Evolutionary conservation across 2,329 filamentous ascomycete genomes (phyloP).

Genomic region (Pseudofabraea citricarpa): DNA sequence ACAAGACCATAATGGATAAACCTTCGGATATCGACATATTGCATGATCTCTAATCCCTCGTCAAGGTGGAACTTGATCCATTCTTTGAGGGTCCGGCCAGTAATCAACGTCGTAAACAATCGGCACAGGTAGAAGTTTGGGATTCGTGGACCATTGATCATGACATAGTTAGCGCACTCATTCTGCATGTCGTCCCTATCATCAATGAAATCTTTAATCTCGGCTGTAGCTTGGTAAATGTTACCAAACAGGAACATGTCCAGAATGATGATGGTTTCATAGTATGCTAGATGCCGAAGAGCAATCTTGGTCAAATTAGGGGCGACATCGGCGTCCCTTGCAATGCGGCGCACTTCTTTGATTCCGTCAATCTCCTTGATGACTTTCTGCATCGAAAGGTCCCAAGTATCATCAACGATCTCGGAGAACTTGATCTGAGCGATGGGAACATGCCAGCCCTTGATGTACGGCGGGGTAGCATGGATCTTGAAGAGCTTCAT

Average conservation of each 20-base stretch:
- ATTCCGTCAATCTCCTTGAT: conserved; percentile 87
- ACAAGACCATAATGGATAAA: conserved; percentile 95
- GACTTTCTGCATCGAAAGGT: conserved; percentile 73
- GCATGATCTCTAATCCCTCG: conserved; percentile 58
- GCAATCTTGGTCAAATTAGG: conserved; percentile 81
- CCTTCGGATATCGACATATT: conserved; percentile 79
- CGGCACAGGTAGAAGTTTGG: conserved; percentile 66
- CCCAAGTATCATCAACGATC: conserved; percentile 65
- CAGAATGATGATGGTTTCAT: conserved; percentile 82
- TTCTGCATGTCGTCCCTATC: conserved; percentile 72
- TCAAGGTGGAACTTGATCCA: conserved; percentile 77
- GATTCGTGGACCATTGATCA: conserved; percentile 29
- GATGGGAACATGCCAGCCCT: conserved; percentile 87
- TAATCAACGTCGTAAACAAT: conserved; percentile 80
- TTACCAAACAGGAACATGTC: conserved; percentile 94
- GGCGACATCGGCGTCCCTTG: conserved; percentile 79
- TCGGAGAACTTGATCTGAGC: conserved; percentile 60
- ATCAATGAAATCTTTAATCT: conserved; percentile 73
- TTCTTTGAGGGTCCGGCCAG: conserved; percentile 78
- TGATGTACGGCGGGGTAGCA: conserved; percentile 69
- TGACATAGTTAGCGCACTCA: conserved; percentile 82
- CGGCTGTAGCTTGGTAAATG: conserved; percentile 78
- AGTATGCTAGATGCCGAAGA: conserved; percentile 85
- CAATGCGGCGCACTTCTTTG: conserved; percentile 82
- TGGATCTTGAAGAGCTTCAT: conserved; percentile 92